These are phyloP conservation scores for Pichia kluyveri DNA, from an alignment of 805 yeast species.

Conservation along the genomic window DNA sequence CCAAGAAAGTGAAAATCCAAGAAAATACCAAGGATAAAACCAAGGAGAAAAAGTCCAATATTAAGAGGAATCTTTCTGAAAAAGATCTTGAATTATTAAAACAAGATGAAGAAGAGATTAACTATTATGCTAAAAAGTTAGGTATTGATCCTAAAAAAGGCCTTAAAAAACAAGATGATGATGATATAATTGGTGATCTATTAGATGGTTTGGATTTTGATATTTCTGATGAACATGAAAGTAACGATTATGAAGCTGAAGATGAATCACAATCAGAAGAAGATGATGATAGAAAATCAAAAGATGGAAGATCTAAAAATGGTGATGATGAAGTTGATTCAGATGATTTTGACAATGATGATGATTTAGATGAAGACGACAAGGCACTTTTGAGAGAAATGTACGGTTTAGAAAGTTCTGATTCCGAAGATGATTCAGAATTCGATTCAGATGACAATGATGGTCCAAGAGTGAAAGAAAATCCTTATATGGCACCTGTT, in stretches of 20 bases:
- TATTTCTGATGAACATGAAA: conserved; percentile 12
- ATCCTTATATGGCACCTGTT: conserved; percentile 67
- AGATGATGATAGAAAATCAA: neutral
- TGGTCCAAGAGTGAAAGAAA: conserved; percentile 40
- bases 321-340: conserved; percentile 20
- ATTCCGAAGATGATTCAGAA: conserved; percentile 15
- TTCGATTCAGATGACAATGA: conserved; percentile 20
- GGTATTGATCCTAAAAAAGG: conserved; percentile 54
- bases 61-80: conserved; percentile 22
- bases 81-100: conserved; percentile 39
- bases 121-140: conserved; percentile 73
- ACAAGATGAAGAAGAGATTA: conserved; percentile 71
- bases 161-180: conserved; percentile 49
- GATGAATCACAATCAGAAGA: neutral
- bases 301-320: conserved; percentile 8
- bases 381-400: conserved; percentile 23
- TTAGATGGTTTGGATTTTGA: conserved; percentile 64
- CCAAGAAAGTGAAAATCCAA: neutral
- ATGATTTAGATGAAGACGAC: conserved; percentile 25
- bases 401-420: conserved; percentile 22
- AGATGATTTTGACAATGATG: conserved; percentile 26
- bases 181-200: conserved; percentile 73
- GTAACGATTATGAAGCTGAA: conserved; percentile 3
- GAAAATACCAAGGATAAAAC: conserved; percentile 1
- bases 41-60: conserved; percentile 1